A percentile compares a stretch with the other conserved stretches of the same genome.
Conservation (phyloP, 306 rosid genomes). For the Dryas drummondii region DNA sequence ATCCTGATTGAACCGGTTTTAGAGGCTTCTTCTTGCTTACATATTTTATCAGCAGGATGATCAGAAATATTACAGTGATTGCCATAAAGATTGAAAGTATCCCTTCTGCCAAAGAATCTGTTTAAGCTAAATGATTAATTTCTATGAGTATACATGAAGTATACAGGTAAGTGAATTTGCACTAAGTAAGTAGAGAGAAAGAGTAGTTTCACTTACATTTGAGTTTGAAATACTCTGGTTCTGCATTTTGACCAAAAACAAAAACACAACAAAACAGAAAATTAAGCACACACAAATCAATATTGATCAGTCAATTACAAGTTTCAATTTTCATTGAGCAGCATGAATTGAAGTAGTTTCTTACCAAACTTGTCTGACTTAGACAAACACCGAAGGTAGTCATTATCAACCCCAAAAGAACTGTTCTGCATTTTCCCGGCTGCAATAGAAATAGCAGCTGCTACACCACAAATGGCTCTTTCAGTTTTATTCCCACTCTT, state of each 20-base stretch:
- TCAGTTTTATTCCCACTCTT: constrained; percentile 8
- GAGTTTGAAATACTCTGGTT: constrained; percentile 29
- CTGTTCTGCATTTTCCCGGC: constrained; percentile 27
- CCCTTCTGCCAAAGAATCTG: constrained; percentile 29
- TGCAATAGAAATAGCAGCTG: constrained; percentile 51
- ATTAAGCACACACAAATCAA: background rate
- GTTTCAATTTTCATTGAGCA: background rate
- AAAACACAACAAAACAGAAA: background rate
- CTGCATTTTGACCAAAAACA: constrained; percentile 24
- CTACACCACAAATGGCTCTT: constrained; percentile 48
- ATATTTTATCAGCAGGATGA: constrained; percentile 39
- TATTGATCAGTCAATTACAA: too few relatives aligned
- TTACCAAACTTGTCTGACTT: constrained; percentile 31
- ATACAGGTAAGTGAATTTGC: background rate
- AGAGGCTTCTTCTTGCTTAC: constrained; percentile 44
- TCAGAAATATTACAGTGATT: constrained; percentile 22
- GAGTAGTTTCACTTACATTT: constrained; percentile 31
- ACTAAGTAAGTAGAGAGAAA: background rate
- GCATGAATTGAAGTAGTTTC: constrained; percentile 2
- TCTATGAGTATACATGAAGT: background rate
- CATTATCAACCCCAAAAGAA: constrained; percentile 17
- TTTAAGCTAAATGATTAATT: background rate
- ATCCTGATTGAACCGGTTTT: constrained; percentile 29
- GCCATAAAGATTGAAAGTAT: constrained; percentile 28
- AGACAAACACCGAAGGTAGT: constrained; percentile 51